Conservation (phyloP, 202 grass and related monocot genomes). For the Digitaria exilis region DNA sequence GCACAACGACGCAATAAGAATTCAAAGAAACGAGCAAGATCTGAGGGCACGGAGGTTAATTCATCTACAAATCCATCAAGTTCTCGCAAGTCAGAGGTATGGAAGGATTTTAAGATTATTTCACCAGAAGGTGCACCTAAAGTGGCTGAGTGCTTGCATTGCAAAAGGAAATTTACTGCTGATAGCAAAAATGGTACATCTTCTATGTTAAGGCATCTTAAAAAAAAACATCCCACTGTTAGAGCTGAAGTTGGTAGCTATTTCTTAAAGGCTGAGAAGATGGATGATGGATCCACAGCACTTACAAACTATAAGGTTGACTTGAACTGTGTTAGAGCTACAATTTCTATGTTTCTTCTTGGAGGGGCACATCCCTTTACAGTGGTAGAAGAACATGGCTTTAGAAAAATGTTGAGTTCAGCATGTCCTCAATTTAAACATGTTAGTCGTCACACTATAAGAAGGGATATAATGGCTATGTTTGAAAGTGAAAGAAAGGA, state of each 20-base stretch:
- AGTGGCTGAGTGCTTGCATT: neutral
- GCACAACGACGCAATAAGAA: neutral
- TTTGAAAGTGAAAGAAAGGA: too few relatives aligned
- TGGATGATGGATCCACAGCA: neutral
- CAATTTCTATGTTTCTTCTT: neutral
- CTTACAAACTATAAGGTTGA: neutral
- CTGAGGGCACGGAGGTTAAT: neutral
- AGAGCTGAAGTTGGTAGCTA: neutral
- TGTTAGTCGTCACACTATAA: too few relatives aligned
- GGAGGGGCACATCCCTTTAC: neutral
- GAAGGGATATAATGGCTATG: too few relatives aligned
- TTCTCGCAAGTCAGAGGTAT: constrained; percentile 11
- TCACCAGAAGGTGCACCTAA: neutral
- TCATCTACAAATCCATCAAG: neutral
- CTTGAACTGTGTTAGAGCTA: neutral
- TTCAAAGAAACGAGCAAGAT: neutral
- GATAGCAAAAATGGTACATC: neutral
- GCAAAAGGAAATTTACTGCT: neutral
- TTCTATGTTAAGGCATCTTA: constrained; percentile 1
- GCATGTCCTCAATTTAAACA: too few relatives aligned
- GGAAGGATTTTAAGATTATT: neutral
- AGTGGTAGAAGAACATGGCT: neutral
- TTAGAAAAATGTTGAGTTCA: too few relatives aligned
- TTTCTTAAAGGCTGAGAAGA: neutral
- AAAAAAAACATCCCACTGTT: neutral